Evolutionary conservation across 1,284 basidiomycete species (phyloP).

Genomic region (Cutaneotrichosporon cutaneum): DNA sequence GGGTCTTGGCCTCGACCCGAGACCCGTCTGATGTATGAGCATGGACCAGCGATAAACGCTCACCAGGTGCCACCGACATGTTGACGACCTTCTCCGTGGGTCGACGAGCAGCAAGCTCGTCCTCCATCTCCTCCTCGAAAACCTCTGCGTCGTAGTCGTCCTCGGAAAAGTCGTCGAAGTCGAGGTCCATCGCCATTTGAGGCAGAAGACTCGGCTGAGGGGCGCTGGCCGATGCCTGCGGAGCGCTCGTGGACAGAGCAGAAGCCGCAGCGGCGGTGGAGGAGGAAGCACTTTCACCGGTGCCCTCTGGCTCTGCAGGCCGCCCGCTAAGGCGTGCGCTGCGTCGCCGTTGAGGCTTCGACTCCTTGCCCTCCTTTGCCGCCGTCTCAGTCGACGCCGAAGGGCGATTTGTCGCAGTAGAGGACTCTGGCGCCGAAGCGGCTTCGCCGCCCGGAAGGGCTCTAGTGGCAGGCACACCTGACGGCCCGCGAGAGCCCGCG

Average conservation of each 20-base stretch:
- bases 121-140: constrained; percentile 63
- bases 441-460: not conserved
- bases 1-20: constrained; percentile 90
- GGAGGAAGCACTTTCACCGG: constrained; percentile 1
- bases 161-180: constrained; percentile 62
- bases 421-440: not conserved
- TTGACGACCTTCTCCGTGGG: constrained; percentile 77
- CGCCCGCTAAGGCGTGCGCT: constrained; percentile 77
- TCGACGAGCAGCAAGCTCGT: constrained; percentile 46
- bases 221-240: constrained; percentile 8
- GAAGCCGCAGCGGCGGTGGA: constrained; percentile 11
- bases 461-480: constrained; percentile 26
- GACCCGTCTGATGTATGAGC: constrained; percentile 68
- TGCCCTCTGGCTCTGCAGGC: constrained; percentile 43
- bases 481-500: constrained; percentile 31
- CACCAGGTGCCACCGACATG: constrained; percentile 64
- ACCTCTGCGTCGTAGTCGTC: constrained; percentile 63
- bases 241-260: not conserved
- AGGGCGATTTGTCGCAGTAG: not conserved
- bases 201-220: constrained; percentile 25
- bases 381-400: constrained; percentile 5
- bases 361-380: constrained; percentile 19
- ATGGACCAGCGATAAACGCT: not conserved
- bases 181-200: constrained; percentile 43
- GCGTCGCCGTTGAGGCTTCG: constrained; percentile 60